Conservation (phyloP, 305 asterid genomes). For the Coffea humblotiana region DNA sequence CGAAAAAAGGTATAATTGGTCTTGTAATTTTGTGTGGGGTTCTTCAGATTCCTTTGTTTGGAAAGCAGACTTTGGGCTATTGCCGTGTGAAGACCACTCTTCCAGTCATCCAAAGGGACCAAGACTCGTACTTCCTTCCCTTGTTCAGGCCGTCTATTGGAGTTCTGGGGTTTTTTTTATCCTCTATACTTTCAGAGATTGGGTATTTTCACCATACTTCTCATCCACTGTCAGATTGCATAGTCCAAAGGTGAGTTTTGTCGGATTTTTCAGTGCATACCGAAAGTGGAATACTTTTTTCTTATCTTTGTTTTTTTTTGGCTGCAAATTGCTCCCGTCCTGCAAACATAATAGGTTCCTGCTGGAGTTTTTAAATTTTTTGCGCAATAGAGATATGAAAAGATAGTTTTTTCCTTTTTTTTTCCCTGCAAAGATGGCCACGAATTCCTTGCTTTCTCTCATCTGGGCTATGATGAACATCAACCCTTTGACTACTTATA, state of each 20-base stretch:
- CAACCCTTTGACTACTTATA: neutral
- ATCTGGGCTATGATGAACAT: neutral
- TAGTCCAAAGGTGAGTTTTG: slow-evolving; percentile 23
- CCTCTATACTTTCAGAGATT: slow-evolving; percentile 1
- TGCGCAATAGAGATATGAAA: too few species aligned
- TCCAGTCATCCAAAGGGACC: neutral
- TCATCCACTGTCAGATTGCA: slow-evolving; percentile 14
- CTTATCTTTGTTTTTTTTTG: too few species aligned
- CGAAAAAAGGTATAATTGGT: neutral
- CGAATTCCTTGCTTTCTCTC: neutral
- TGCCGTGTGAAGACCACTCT: slow-evolving; percentile 31
- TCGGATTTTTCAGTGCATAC: neutral
- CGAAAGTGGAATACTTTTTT: neutral
- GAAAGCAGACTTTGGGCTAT: slow-evolving; percentile 8
- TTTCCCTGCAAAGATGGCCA: too few species aligned
- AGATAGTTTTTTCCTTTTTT: neutral
- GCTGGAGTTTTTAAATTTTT: neutral
- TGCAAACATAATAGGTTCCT: too few species aligned
- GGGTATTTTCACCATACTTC: neutral
- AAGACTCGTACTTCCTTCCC: neutral
- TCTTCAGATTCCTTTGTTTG: slow-evolving; percentile 3
- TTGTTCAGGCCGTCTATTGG: slow-evolving; percentile 8
- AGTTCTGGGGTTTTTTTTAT: neutral
- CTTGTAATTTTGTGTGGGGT: neutral
- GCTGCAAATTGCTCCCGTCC: too few species aligned